Evolutionary conservation across 2,329 filamentous ascomycete species (phyloP), one percentile per base, ranked within the genome.

Genomic region (Fusarium sp.): DNA sequence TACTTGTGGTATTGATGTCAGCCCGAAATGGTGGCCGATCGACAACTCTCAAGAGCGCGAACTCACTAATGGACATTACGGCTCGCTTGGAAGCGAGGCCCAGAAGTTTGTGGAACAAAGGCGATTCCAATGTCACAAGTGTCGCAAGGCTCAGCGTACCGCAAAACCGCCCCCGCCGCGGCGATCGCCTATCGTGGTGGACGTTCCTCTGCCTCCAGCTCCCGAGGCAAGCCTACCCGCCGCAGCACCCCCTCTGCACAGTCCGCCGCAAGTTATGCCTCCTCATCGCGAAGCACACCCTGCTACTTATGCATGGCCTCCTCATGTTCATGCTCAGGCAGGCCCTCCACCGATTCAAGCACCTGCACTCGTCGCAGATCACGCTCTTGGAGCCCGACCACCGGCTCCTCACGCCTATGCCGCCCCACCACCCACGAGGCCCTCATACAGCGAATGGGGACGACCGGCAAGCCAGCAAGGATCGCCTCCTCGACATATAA

Each of bases 71-170:
- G 87, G 84, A 7, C 83, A 85, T 68, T 79, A 82, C 28, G 85
- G 83, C 43, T 79, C 76, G 42, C 79, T 87, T 53, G 85, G 87
- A 46, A 81, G 81, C n/a, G 87, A 89, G 73, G 87, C 86, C 8
- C 83, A 84, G 72, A 88, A 85, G 75, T 89, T 88, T 73, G 81
- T 88, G 43, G 84, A 87, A 55, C 87, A 89, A 70, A 82, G 86
- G 31, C 86, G 84, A 65, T 91, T 88, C 68, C 91, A 94, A 78
- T 94, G 92, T 73, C 92, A 94, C 79, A 92, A 93, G 77, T 94
- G 92, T 75, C 85, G 84, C 69, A 90, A 88, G 75, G 77, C 79
- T 31, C 85, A 85, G 59, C 83, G 82, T 26, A 81, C 84, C 54
- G 81, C 85, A 68, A 73, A 73, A 24, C 66, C 76, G 13, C 74